Evolutionary conservation across 2,329 filamentous ascomycete species (phyloP).

Genomic region (Arthrobotrys sphaeroides): DNA sequence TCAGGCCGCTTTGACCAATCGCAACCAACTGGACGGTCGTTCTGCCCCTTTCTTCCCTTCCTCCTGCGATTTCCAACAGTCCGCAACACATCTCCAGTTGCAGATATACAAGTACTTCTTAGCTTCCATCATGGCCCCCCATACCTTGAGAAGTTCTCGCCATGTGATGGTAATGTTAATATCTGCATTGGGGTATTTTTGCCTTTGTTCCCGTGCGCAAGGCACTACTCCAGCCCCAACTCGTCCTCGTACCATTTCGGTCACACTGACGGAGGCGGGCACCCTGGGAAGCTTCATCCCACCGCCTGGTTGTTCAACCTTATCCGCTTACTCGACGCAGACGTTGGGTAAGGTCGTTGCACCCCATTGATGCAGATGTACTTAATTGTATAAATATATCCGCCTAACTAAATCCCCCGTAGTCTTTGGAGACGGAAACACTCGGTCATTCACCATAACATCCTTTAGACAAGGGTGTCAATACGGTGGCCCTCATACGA

Average conservation of each 20-base stretch:
- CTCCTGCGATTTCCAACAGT: neutral
- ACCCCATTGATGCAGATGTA: neutral
- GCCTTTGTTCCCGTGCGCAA: neutral
- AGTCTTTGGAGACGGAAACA: slow-evolving; percentile 34
- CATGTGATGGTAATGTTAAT: neutral
- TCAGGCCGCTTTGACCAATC: no score
- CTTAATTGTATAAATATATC: neutral
- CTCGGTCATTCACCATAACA: slow-evolving; percentile 33
- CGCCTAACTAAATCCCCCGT: neutral
- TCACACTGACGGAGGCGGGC: slow-evolving; percentile 24
- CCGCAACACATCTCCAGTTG: neutral
- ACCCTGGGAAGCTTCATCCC: slow-evolving; percentile 16
- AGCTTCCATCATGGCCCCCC: neutral
- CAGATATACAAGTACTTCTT: neutral
- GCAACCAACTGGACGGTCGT: no score
- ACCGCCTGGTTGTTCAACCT: slow-evolving; percentile 9
- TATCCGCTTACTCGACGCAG: slow-evolving; percentile 38
- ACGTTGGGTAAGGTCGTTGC: slow-evolving; percentile 7
- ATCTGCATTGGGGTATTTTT: neutral
- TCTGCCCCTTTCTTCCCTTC: neutral
- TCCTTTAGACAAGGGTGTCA: slow-evolving; percentile 40
- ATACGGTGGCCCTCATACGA: slow-evolving; percentile 17
- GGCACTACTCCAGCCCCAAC: neutral
- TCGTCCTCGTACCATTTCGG: slow-evolving; percentile 15
- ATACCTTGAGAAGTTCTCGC: neutral